Evolutionary conservation across 2,329 filamentous ascomycete species (phyloP), one percentile per base, ranked within the genome.

Genomic region (Talaromyces atroroseus): DNA sequence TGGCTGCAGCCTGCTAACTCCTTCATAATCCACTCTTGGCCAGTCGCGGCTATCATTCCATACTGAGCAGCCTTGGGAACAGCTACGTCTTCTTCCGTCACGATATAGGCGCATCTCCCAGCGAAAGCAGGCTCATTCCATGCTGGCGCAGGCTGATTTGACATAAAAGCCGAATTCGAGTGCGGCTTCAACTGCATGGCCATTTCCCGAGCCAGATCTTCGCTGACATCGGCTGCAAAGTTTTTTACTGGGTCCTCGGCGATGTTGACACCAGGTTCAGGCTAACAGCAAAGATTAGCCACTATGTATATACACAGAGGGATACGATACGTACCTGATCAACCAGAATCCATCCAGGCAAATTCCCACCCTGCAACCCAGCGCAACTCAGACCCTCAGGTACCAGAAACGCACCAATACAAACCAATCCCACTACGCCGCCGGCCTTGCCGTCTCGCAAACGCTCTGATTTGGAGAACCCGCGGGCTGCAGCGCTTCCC

Each of bases 381-480:
- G 59, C 58, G 52, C 63, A 64, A 21, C 64, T 66, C 1, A 62
- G 10, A 0, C 71, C 72, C 54, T 71, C 66, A 0, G 71, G 67
- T n/a, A 71, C 61, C 1, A 75, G 59, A 49, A 75, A 75, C 0
- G 68, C 68, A 16, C 67, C 66, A 20, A 71, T 60, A 53, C 65
- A 71, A 6, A 68, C 53, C 16, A 73, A 51, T 20, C 65, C 67
- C 16, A 70, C 14, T 2, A 73, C 61, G 0, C 67, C 68, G 3
- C 70, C 71, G 3, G 51, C 20, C 49, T 68, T 64, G 14, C 65
- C 69, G 18, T 63, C 45, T 29, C 63, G 56, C 5, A 54, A 36
- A 5, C 70, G 66, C 48, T 64, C 59, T 1, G 61, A 53, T 40
- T 63, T 65, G 32, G 59, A 53, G 10, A 68, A 57, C 0, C 66